phyloP scores from a whole-genome alignment of 2,329 filamentous ascomycete genomes.

The Xylariales sp. region DNA sequence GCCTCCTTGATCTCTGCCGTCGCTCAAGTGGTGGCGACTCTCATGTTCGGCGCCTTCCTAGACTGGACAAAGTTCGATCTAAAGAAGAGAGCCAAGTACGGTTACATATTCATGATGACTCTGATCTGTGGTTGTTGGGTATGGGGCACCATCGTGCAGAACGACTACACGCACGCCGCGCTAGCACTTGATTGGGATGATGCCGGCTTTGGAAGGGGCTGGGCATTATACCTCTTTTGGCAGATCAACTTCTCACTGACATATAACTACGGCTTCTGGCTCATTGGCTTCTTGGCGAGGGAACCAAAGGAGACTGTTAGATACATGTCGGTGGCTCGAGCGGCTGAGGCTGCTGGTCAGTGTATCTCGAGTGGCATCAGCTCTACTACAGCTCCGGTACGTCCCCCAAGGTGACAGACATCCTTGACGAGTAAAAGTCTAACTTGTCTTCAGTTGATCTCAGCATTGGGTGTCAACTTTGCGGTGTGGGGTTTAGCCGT shows the following conservation, averaged over 20 bases:
- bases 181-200: conserved; percentile 25
- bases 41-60: conserved; percentile 21
- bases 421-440: no score
- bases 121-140: conserved; percentile 24
- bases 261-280: conserved; percentile 31
- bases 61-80: conserved; percentile 19
- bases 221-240: conserved; percentile 29
- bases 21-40: conserved; percentile 19
- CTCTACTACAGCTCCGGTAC: conserved; percentile 4
- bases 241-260: conserved; percentile 26
- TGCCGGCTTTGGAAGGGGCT: conserved; percentile 20
- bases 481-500: conserved; percentile 22
- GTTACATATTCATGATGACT: conserved; percentile 20
- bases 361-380: conserved; percentile 26
- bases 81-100: conserved; percentile 18
- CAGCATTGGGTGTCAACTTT: conserved; percentile 19
- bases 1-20: conserved; percentile 20
- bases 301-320: conserved; percentile 20
- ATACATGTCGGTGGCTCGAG: conserved; percentile 21
- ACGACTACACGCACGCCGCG: conserved; percentile 18
- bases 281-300: conserved; percentile 24
- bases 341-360: conserved; percentile 23
- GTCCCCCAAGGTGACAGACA: no score
- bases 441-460: conserved; percentile 14
- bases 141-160: conserved; percentile 25